Percentiles rank a stretch among this genome's conserved stretches.
phyloP scores from a whole-genome alignment of 2,329 filamentous ascomycete genomes.

The Myrmaecium sp. region DNA sequence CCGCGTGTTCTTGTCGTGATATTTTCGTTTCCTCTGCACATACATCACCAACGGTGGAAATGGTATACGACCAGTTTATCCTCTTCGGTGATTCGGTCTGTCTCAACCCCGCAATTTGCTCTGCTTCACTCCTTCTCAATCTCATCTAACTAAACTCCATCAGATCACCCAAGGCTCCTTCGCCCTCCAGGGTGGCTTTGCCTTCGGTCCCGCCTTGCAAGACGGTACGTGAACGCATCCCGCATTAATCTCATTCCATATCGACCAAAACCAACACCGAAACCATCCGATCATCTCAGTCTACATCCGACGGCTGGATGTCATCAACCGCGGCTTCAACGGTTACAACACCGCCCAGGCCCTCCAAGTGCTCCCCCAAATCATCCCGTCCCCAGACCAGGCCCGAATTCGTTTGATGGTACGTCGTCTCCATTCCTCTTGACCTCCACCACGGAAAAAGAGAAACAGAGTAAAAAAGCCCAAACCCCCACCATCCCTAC shows the following conservation, averaged over 20 bases:
- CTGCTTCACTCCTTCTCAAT: neutral
- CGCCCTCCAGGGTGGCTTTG: slow-evolving; percentile 49
- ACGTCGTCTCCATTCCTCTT: slow-evolving; percentile 4
- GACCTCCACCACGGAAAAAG: too few species aligned
- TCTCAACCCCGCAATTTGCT: neutral
- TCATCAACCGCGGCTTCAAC: slow-evolving; percentile 74
- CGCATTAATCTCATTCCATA: too few species aligned
- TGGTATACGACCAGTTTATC: slow-evolving; percentile 33
- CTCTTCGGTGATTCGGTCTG: slow-evolving; percentile 51
- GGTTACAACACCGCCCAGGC: slow-evolving; percentile 74
- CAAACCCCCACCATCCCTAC: neutral
- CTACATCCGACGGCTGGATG: slow-evolving; percentile 62
- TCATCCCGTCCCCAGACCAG: slow-evolving; percentile 50
- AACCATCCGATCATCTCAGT: slow-evolving; percentile 28
- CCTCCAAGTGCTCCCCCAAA: slow-evolving; percentile 47
- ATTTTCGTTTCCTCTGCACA: too few species aligned
- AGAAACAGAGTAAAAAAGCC: too few species aligned
- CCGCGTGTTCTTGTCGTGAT: too few species aligned
- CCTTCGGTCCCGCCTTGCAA: slow-evolving; percentile 55
- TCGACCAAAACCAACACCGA: slow-evolving; percentile 1
- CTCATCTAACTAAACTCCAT: slow-evolving; percentile 44
- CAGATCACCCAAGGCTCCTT: slow-evolving; percentile 53
- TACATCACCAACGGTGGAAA: neutral
- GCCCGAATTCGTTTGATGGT: slow-evolving; percentile 52
- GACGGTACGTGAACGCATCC: slow-evolving; percentile 34